Evolutionary conservation across 1,139 yeast genomes (phyloP).

Genomic region (Arxiozyma slooffiae): DNA sequence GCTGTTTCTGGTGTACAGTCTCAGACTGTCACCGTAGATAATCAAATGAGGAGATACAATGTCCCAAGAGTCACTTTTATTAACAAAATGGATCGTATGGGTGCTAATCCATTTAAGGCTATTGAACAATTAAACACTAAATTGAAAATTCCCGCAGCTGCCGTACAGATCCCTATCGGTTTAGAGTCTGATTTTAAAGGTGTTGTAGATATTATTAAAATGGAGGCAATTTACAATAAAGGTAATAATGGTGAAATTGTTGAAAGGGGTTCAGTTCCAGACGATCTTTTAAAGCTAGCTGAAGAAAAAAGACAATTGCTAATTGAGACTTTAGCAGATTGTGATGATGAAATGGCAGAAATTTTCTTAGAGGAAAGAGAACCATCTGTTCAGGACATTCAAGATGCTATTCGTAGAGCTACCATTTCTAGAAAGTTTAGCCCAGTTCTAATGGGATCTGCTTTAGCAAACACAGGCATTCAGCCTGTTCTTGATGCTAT

Average conservation of each 20-base stretch:
- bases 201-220: slow-evolving; percentile 81
- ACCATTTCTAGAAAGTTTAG: slow-evolving; percentile 96
- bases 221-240: slow-evolving; percentile 80
- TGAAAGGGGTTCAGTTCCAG: slow-evolving; percentile 59
- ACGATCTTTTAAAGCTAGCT: slow-evolving; percentile 59
- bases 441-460: slow-evolving; percentile 98
- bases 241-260: slow-evolving; percentile 86
- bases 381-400: slow-evolving; percentile 75
- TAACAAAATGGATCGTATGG: slow-evolving; percentile 98
- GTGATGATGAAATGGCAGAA: slow-evolving; percentile 95
- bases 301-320: slow-evolving; percentile 75
- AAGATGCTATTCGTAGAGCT: slow-evolving; percentile 83
- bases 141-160: slow-evolving; percentile 91
- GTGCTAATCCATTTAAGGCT: slow-evolving; percentile 92
- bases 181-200: slow-evolving; percentile 78
- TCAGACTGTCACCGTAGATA: slow-evolving; percentile 95
- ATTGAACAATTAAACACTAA: slow-evolving; percentile 83
- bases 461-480: slow-evolving; percentile 88
- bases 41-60: slow-evolving; percentile 97
- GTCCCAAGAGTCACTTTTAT: slow-evolving; percentile 94
- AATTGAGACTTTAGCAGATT: slow-evolving; percentile 93
- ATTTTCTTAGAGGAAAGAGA: slow-evolving; percentile 80
- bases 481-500: slow-evolving; percentile 95
- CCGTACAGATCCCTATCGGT: slow-evolving; percentile 95
- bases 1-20: slow-evolving; percentile 98